Conservation (phyloP, 202 grass and related monocot genomes). For the Setaria viridis region DNA sequence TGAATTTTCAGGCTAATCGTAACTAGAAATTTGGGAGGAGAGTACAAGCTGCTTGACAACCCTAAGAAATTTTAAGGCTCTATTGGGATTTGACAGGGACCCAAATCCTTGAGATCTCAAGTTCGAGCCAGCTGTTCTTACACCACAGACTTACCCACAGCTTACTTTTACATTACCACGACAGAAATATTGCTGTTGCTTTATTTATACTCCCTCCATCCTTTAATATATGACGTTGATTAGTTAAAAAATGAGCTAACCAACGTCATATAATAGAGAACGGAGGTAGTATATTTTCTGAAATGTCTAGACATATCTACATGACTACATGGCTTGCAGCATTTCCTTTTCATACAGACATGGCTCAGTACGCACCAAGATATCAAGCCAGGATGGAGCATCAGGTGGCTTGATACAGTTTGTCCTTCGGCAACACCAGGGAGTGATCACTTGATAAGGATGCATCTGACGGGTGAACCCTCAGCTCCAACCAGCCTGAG, state of each 20-base stretch:
- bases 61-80: too few relatives aligned
- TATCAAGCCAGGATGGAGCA: slow-evolving; percentile 24
- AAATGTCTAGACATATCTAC: neutral
- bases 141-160: neutral
- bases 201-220: neutral
- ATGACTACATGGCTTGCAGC: neutral
- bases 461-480: slow-evolving; percentile 87
- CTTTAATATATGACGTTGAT: too few relatives aligned
- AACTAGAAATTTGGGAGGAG: neutral
- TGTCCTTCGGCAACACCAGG: slow-evolving; percentile 27
- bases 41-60: neutral
- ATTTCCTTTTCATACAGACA: neutral
- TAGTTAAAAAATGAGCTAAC: too few relatives aligned
- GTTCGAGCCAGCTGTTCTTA: neutral
- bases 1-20: neutral
- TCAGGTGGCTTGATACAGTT: slow-evolving; percentile 11
- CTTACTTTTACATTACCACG: neutral
- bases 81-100: too few relatives aligned
- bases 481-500: slow-evolving; percentile 73
- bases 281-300: too few relatives aligned
- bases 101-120: neutral
- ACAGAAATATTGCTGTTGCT: neutral
- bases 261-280: too few relatives aligned
- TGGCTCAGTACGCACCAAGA: neutral
- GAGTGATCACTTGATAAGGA: slow-evolving; percentile 72